Percentiles rank a stretch among this genome's conserved stretches.
These are phyloP conservation scores for Globisporangium solare DNA, from an alignment of 352 stramenopile genomes.

Conservation along the genomic window DNA sequence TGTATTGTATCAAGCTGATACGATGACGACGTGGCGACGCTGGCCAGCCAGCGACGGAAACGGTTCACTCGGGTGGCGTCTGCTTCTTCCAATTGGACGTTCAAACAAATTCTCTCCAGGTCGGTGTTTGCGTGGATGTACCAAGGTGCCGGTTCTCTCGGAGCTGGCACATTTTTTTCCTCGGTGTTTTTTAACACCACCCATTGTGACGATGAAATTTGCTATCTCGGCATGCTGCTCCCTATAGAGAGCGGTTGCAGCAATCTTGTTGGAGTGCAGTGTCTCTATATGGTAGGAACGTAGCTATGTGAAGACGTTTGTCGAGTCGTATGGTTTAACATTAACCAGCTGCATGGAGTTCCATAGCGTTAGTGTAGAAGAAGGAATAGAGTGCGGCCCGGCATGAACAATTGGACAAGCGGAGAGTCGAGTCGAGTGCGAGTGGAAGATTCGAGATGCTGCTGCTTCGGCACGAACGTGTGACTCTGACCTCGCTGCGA, in stretches of 20 bases:
- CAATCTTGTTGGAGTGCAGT: background rate
- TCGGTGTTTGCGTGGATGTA: conserved; percentile 26
- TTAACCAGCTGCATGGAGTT: too few relatives aligned
- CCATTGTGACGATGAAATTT: conserved; percentile 39
- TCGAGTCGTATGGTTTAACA: too few relatives aligned
- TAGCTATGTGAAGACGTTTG: too few relatives aligned
- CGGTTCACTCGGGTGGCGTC: background rate
- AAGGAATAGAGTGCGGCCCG: too few relatives aligned
- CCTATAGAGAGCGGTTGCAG: too few relatives aligned
- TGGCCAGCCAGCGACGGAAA: conserved; percentile 4
- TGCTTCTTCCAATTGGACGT: conserved; percentile 8
- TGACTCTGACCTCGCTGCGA: too few relatives aligned
- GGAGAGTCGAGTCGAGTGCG: too few relatives aligned
- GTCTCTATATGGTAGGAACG: background rate
- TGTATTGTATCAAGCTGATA: conserved; percentile 1
- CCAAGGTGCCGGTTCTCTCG: conserved; percentile 7
- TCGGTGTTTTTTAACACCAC: conserved; percentile 91
- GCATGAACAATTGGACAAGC: too few relatives aligned
- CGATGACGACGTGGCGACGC: background rate
- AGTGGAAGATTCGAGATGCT: too few relatives aligned
- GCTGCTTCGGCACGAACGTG: too few relatives aligned
- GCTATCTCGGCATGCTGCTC: background rate
- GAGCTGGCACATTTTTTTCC: conserved; percentile 15
- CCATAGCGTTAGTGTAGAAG: too few relatives aligned
- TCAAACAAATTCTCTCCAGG: conserved; percentile 18